Evolutionary conservation across 2,329 filamentous ascomycete genomes (phyloP).

Genomic region (Monosporascus sp.): DNA sequence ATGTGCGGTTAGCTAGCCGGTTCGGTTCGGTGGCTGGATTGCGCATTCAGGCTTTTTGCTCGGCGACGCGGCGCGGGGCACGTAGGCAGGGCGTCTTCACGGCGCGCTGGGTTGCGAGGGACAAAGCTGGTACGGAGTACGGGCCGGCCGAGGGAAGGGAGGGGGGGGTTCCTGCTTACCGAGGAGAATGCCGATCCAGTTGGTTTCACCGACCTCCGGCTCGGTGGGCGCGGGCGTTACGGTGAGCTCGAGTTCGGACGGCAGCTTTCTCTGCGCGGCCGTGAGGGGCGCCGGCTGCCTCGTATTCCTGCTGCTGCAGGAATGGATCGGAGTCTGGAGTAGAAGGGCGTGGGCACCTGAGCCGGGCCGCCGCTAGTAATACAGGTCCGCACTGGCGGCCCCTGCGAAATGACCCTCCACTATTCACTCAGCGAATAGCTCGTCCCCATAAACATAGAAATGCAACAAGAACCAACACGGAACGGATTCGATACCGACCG

Average conservation of each 20-base stretch:
- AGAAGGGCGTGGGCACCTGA: conserved; percentile 12
- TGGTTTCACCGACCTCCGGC: conserved; percentile 21
- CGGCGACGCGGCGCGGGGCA: too few relatives aligned
- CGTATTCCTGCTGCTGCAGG: conserved; percentile 30
- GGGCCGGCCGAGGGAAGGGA: background rate
- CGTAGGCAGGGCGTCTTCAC: background rate
- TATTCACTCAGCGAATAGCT: too few relatives aligned
- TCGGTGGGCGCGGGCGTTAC: conserved; percentile 12
- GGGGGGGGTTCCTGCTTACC: conserved; percentile 21
- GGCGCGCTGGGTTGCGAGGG: background rate
- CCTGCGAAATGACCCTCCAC: too few relatives aligned
- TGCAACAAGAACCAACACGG: too few relatives aligned
- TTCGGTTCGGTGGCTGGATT: conserved; percentile 9
- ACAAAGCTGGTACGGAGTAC: background rate
- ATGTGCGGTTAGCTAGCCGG: conserved; percentile 16
- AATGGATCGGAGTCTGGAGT: conserved; percentile 20
- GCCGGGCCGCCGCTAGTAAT: background rate
- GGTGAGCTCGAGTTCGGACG: conserved; percentile 33
- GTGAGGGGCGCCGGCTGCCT: conserved; percentile 33
- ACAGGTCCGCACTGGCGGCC: too few relatives aligned
- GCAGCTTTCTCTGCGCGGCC: conserved; percentile 32
- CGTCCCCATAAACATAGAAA: too few relatives aligned
- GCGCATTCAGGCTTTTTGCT: background rate
- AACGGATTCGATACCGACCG: too few relatives aligned
- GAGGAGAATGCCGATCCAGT: conserved; percentile 36